Conservation (phyloP, 2,329 filamentous ascomycete genomes). For the Pseudofabraea citricarpa region DNA sequence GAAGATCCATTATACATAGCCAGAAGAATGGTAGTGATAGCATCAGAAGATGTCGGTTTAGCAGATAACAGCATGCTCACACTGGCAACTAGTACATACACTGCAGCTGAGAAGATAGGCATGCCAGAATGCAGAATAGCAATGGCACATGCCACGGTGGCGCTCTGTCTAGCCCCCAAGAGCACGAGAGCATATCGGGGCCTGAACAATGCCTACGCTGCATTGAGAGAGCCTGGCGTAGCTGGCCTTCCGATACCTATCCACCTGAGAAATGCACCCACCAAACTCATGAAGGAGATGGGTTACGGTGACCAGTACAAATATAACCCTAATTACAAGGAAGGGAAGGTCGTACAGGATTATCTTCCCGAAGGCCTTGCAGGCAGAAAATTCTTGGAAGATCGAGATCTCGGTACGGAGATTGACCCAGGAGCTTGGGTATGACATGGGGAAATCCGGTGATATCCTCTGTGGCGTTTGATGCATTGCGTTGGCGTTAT, state of each 20-base stretch:
- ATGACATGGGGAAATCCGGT: slow-evolving; percentile 8
- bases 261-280: slow-evolving; percentile 89
- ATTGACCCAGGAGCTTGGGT: slow-evolving; percentile 53
- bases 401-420: slow-evolving; percentile 71
- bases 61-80: slow-evolving; percentile 81
- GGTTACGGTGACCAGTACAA: slow-evolving; percentile 92
- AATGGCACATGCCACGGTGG: slow-evolving; percentile 80
- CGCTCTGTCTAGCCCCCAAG: slow-evolving; percentile 76
- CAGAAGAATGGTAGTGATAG: slow-evolving; percentile 88
- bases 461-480: neutral
- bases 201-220: slow-evolving; percentile 73
- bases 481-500: slow-evolving; percentile 15
- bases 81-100: slow-evolving; percentile 81
- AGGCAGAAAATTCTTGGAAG: slow-evolving; percentile 72
- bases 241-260: slow-evolving; percentile 78
- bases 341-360: slow-evolving; percentile 78
- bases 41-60: slow-evolving; percentile 87
- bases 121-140: slow-evolving; percentile 94
- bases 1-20: slow-evolving; percentile 93
- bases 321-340: slow-evolving; percentile 86
- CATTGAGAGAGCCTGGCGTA: slow-evolving; percentile 76
- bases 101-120: slow-evolving; percentile 86
- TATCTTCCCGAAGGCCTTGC: slow-evolving; percentile 78
- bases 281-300: slow-evolving; percentile 85
- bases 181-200: slow-evolving; percentile 82